These are phyloP conservation scores for Hanseniaspora vineae DNA, from an alignment of 805 yeast species.

Conservation along the genomic window DNA sequence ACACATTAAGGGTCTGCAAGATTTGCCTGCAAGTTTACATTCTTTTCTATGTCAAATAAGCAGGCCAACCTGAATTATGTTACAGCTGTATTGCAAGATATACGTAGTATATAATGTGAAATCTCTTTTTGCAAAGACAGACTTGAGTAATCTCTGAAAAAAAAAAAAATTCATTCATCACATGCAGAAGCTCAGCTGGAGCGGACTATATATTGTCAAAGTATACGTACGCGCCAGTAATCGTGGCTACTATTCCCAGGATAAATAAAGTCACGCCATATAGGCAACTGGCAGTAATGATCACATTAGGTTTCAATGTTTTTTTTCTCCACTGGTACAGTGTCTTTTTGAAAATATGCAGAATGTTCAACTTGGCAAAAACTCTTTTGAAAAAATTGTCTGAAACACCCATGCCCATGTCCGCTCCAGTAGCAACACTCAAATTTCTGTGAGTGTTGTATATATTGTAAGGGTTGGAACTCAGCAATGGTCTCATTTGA, in stretches of 20 bases:
- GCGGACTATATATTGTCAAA: not conserved
- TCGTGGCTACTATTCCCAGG: constrained; percentile 6
- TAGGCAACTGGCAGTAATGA: constrained; percentile 3
- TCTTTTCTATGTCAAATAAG: too few relatives aligned
- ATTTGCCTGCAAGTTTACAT: too few relatives aligned
- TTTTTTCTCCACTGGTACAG: constrained; percentile 8
- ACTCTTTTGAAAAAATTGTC: not conserved
- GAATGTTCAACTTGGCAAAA: not conserved
- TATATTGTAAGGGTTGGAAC: not conserved
- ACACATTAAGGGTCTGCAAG: too few relatives aligned
- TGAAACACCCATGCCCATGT: constrained; percentile 3
- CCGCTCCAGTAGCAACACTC: constrained; percentile 2
- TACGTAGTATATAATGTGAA: too few relatives aligned
- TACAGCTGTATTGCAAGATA: too few relatives aligned
- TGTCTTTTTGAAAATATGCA: constrained; percentile 5
- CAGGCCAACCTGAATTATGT: too few relatives aligned
- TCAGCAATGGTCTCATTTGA: too few relatives aligned
- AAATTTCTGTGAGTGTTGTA: not conserved
- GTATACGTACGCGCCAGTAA: constrained; percentile 5
- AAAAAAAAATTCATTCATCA: too few relatives aligned
- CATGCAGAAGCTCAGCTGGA: not conserved
- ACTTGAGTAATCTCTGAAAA: too few relatives aligned
- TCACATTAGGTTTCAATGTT: constrained; percentile 6
- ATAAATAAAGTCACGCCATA: constrained; percentile 6
- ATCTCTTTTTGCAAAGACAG: too few relatives aligned